Base-by-base conservation (phyloP, 192 early-diverging fungal species). In the Thoreauomyces humboldtii region DNA sequence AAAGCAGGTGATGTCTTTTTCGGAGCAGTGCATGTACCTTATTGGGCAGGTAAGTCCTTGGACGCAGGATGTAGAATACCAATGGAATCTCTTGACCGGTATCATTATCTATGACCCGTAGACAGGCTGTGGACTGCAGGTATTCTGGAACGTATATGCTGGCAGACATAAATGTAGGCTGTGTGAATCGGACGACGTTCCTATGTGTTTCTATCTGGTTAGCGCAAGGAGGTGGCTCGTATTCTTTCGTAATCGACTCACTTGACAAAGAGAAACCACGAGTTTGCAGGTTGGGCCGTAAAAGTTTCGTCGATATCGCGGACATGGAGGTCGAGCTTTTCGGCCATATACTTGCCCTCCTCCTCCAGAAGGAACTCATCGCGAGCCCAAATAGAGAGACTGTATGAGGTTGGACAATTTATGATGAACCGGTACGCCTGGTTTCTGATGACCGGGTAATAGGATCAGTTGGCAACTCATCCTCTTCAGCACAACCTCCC, bases 231-330 rank as follows among this genome's bases (percentile, higher is more conserved):
- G n/a, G n/a, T n/a, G n/a, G n/a, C n/a, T n/a, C n/a, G n/a, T n/a
- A n/a, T n/a, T n/a, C n/a, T n/a, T n/a, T n/a, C n/a, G n/a, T 15
- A 19, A 17, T 6, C 34, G 2, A 48, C 70, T n/a, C 60, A 82
- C 79, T 83, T 83, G 59, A 81, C 63, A 2, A 84, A 59, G 11
- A 76, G 29, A 52, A 71, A 75, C 81, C 81, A 83, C 17, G 78
- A 70, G 14, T 67, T 66, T 14, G 78, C 72, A 19, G 29, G 42
- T 28, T 77, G 81, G 11, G 77, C 69, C 2, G 79, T 63, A 54
- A 76, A 73, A 0, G 45, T n/a, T 22, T 84, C 82, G 47, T 84
- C 82, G 24, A 84, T 56, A 44, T 84, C 82, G 31, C 72, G 34
- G 2, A 84, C 72, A 24, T 61, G 41, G 1, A 81, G 58, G 1